Base-by-base conservation (phyloP, 495 filamentous ascomycete species). In the Penicillium maclennaniae region DNA sequence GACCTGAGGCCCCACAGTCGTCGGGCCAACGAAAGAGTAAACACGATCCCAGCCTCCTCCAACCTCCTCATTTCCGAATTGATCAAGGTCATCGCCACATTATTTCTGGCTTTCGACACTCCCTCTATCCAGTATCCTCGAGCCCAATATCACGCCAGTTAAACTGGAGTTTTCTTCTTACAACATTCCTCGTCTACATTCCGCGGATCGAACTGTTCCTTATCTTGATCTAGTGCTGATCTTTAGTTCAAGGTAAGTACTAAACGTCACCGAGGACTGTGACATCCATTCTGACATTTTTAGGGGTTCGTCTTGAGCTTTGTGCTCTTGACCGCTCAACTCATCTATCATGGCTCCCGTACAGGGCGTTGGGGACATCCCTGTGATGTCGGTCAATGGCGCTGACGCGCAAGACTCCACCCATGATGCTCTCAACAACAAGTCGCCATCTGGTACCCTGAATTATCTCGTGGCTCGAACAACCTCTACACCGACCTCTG, bases 21-120 rank as follows among this genome's bases (percentile, higher is more conserved):
- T 60, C 65, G 49, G 58, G 60, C 54, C 60, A 65, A 72, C 67
- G 37, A 23, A 39, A 45, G 55, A 55, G 64, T 69, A 72, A 62
- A 61, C 57, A 63, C 52, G 43, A 58, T 57, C 68, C 72, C 72
- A 75, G 67, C 72, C 72, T 69, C 67, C 60, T 61, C 69, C 72
- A 75, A 70, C 71, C 71, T 69, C 71, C 71, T 49, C 66, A 67
- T 58, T 74, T 74, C 46, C 27, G 45, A 36, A 37, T 27, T n/a
- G n/a, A 34, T 31, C 45, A 19, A 47, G 45, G 36, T 43, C 62
- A 21, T 44, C 37, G 47, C 50, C 43, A 50, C 46, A 42, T 43
- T 31, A 47, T 47, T 49, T 45, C 45, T 60, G 27, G n/a, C 47
- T 58, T 44, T 27, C 43, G 43, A 52, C 38, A 49, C 34, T 53